phyloP scores from a whole-genome alignment of 768 basidiomycete species.

The Mycena olivaceomarginata region DNA sequence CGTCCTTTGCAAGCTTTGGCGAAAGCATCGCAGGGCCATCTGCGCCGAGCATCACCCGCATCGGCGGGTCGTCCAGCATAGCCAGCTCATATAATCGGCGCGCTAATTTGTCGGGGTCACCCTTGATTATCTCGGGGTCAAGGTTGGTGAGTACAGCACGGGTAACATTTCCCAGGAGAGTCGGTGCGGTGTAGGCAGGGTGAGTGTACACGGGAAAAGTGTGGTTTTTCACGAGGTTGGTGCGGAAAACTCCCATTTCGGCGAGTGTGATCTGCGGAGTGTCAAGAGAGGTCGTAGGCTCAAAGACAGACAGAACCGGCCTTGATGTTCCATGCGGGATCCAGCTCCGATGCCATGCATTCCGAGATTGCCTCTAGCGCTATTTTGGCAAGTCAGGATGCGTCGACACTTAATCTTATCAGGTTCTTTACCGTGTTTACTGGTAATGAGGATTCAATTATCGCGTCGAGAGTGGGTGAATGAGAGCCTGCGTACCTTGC shows the following conservation, averaged over 20 bases:
- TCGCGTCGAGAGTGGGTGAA: too few species aligned
- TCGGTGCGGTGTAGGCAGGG: slow-evolving; percentile 22
- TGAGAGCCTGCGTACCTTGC: slow-evolving; percentile 8
- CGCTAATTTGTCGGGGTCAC: slow-evolving; percentile 35
- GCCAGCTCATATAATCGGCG: slow-evolving; percentile 23
- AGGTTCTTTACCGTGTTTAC: slow-evolving; percentile 28
- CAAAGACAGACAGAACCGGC: background rate
- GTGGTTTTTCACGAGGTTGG: slow-evolving; percentile 32
- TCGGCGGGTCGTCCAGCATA: slow-evolving; percentile 14
- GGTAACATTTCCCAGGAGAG: slow-evolving; percentile 23
- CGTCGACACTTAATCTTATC: too few species aligned
- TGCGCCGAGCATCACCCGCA: slow-evolving; percentile 28
- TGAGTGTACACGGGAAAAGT: slow-evolving; percentile 21
- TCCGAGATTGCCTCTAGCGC: slow-evolving; percentile 30
- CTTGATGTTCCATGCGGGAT: slow-evolving; percentile 33
- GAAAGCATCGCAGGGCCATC: slow-evolving; percentile 16
- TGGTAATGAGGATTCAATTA: background rate
- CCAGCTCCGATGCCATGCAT: slow-evolving; percentile 10
- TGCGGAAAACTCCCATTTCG: slow-evolving; percentile 33
- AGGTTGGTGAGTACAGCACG: slow-evolving; percentile 13
- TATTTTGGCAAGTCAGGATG: background rate
- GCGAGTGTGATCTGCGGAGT: slow-evolving; percentile 24
- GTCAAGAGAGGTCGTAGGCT: background rate
- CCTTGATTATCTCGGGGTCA: slow-evolving; percentile 24
- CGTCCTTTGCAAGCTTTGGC: slow-evolving; percentile 20